Evolutionary conservation across 2,329 filamentous ascomycete species (phyloP).

Genomic region (Diaporthe velutina): DNA sequence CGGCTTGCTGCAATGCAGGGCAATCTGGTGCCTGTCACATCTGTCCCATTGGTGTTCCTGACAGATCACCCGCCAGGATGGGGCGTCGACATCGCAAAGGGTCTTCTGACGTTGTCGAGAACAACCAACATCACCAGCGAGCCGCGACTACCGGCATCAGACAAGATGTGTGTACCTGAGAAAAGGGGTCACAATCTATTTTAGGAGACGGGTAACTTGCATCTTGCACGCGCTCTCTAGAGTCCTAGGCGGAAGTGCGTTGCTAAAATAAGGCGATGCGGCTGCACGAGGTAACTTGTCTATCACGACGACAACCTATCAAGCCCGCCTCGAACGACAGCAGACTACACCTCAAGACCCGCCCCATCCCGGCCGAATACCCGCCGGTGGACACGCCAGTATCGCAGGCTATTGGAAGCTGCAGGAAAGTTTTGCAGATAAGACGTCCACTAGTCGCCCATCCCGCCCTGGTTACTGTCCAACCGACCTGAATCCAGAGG

Average conservation of each 20-base stretch:
- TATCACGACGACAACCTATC: slow-evolving; percentile 41
- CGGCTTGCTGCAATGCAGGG: slow-evolving; percentile 29
- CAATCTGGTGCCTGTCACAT: slow-evolving; percentile 29
- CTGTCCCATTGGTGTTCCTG: slow-evolving; percentile 40
- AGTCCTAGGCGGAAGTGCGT: slow-evolving; percentile 6
- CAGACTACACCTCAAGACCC: slow-evolving; percentile 19
- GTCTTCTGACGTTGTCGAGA: neutral
- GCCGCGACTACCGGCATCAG: slow-evolving; percentile 30
- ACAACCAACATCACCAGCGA: slow-evolving; percentile 13
- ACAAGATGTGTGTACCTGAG: neutral
- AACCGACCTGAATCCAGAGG: neutral
- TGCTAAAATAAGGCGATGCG: slow-evolving; percentile 41
- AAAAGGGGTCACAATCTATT: slow-evolving; percentile 13
- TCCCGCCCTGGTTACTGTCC: slow-evolving; percentile 6
- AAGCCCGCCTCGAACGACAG: slow-evolving; percentile 13
- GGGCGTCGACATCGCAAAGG: slow-evolving; percentile 1
- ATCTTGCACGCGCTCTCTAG: slow-evolving; percentile 6
- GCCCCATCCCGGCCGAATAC: slow-evolving; percentile 4
- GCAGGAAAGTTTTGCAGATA: neutral
- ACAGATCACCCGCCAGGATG: slow-evolving; percentile 31
- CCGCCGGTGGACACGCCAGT: neutral
- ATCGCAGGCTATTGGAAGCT: slow-evolving; percentile 2
- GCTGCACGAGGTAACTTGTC: slow-evolving; percentile 41
- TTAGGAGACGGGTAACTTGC: slow-evolving; percentile 22
- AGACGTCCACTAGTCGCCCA: neutral